Conservation (phyloP, 345 rosid genomes). For the Mercurialis annua region DNA sequence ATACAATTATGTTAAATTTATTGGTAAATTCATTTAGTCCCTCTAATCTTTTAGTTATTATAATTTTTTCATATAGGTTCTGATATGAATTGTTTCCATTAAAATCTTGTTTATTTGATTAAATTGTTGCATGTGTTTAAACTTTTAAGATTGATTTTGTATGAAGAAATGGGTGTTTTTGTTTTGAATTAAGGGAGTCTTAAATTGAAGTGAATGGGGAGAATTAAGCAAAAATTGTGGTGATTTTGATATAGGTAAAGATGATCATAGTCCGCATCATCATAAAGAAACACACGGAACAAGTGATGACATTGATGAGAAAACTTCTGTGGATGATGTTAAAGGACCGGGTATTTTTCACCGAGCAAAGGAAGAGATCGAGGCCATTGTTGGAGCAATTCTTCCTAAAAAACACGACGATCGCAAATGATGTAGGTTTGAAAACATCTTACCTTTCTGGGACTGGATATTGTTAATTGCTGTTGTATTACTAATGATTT, state of each 20-base stretch:
- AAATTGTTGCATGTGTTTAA: not conserved
- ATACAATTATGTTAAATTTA: not conserved
- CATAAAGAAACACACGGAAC: conserved; percentile 48
- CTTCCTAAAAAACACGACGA: conserved; percentile 31
- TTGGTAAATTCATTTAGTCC: not conserved
- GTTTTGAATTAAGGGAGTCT: not conserved
- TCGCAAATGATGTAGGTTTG: conserved; percentile 6
- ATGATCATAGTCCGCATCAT: conserved; percentile 28
- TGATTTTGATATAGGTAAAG: conserved; percentile 21
- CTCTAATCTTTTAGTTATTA: not conserved
- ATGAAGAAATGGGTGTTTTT: no score
- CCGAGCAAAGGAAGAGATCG: conserved; percentile 48
- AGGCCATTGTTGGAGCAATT: conserved; percentile 43
- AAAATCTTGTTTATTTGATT: no score
- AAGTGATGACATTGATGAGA: conserved; percentile 49
- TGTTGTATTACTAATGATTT: conserved; percentile 6
- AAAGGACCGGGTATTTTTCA: conserved; percentile 50
- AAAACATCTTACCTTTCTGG: not conserved
- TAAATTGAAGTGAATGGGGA: not conserved
- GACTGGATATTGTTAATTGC: not conserved
- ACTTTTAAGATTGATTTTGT: no score
- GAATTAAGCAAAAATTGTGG: not conserved
- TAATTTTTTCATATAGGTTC: not conserved
- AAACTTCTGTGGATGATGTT: conserved; percentile 39
- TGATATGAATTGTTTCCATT: no score